phyloP scores from a whole-genome alignment of 106 monocot genomes.

The Allium fistulosum region DNA sequence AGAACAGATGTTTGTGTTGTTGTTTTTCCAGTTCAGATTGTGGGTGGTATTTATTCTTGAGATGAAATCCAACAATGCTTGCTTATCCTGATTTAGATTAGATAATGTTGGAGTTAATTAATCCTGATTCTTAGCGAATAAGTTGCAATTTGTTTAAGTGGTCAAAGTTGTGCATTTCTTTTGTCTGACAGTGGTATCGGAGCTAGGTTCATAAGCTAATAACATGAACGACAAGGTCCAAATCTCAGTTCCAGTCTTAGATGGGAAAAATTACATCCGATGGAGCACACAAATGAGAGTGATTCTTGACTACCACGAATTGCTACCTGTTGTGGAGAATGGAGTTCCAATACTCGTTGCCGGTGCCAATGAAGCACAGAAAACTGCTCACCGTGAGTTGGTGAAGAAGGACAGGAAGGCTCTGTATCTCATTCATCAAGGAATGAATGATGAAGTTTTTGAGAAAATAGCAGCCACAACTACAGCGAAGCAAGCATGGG shows the following conservation, averaged over 20 bases:
- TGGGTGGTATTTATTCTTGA: conserved; percentile 8
- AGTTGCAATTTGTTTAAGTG: not conserved
- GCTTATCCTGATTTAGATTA: conserved; percentile 49
- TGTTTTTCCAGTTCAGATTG: conserved; percentile 54
- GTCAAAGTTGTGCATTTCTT: not conserved
- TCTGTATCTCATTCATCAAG: conserved; percentile 7
- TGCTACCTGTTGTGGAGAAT: not conserved
- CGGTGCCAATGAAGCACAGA: not conserved
- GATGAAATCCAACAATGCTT: conserved; percentile 71
- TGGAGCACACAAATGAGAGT: not conserved
- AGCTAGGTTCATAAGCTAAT: too few relatives aligned
- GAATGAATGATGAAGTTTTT: not conserved
- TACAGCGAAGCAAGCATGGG: conserved; percentile 4
- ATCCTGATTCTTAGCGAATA: not conserved
- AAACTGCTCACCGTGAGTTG: not conserved
- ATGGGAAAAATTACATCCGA: not conserved
- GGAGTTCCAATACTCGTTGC: not conserved
- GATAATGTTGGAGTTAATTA: not conserved
- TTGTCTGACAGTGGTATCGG: too few relatives aligned
- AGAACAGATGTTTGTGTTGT: conserved; percentile 27
- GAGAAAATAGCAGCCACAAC: not conserved
- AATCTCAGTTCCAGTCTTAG: not conserved
- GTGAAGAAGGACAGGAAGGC: conserved; percentile 6
- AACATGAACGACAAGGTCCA: too few relatives aligned
- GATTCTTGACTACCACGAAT: not conserved